Evolutionary conservation across 805 yeast genomes (phyloP).

Genomic region (Debaryomyces castellii): DNA sequence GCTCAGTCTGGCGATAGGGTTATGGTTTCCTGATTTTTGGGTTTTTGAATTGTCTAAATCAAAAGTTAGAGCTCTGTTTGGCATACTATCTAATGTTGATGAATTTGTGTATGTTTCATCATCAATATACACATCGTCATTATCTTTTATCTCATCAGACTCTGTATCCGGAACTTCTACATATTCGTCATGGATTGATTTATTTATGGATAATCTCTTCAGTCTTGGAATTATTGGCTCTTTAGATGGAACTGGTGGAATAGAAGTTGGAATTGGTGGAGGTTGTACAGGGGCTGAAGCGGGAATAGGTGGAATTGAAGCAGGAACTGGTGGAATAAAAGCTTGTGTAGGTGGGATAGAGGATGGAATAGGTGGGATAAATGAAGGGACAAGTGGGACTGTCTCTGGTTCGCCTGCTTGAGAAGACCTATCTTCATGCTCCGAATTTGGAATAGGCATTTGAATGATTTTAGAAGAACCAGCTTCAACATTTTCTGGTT

Average conservation of each 20-base stretch:
- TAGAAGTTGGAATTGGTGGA: constrained; percentile 6
- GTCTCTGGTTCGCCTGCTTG: constrained; percentile 6
- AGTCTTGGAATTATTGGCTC: neutral
- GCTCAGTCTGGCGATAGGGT: neutral
- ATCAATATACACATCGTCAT: neutral
- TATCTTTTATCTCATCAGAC: neutral
- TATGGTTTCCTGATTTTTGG: neutral
- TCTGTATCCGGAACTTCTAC: neutral
- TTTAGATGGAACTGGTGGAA: neutral
- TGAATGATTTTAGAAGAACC: too few relatives aligned
- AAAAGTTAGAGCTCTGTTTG: neutral
- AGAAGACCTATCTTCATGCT: too few relatives aligned
- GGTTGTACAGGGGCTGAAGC: too few relatives aligned
- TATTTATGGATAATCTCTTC: neutral
- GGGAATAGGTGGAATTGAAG: constrained; percentile 5
- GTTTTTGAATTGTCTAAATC: neutral
- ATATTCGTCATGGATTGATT: neutral
- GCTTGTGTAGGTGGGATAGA: constrained; percentile 17
- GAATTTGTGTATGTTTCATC: neutral
- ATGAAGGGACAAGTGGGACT: constrained; percentile 10
- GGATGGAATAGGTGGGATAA: constrained; percentile 17
- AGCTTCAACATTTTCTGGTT: too few relatives aligned
- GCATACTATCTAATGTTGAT: neutral
- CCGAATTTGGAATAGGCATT: neutral
- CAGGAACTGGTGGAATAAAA: constrained; percentile 7